Conservation (phyloP, 441 rosid species). For the Dalechampia spathulata region DNA sequence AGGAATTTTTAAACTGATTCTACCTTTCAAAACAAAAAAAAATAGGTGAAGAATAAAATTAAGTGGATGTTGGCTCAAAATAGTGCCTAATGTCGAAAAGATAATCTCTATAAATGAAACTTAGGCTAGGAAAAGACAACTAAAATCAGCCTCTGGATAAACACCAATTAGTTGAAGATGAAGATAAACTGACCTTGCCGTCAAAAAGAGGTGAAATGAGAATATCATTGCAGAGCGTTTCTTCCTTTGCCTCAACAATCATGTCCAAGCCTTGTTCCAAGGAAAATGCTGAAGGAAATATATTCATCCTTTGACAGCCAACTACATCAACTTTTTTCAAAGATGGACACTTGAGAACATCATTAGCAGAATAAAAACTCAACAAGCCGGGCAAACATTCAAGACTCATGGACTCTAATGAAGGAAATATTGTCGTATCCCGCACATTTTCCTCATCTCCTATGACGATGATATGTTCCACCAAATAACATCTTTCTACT, state of each 20-base stretch:
- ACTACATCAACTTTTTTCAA: neutral
- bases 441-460: neutral
- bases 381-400: constrained; percentile 5
- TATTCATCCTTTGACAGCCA: neutral
- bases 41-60: too few relatives aligned
- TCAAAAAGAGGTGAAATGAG: neutral
- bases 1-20: too few relatives aligned
- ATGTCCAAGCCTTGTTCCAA: neutral
- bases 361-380: neutral
- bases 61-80: too few relatives aligned
- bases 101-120: too few relatives aligned
- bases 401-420: neutral
- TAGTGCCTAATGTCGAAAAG: too few relatives aligned
- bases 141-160: too few relatives aligned
- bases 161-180: neutral
- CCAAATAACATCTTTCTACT: constrained; percentile 4
- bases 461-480: constrained; percentile 13
- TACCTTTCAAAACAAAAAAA: too few relatives aligned
- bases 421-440: neutral
- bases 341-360: neutral
- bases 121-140: too few relatives aligned
- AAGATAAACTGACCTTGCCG: neutral
- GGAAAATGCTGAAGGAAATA: neutral
- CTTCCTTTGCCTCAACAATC: neutral
- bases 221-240: neutral